phyloP scores from a whole-genome alignment of 768 basidiomycete species.

The Trametes elegans region DNA sequence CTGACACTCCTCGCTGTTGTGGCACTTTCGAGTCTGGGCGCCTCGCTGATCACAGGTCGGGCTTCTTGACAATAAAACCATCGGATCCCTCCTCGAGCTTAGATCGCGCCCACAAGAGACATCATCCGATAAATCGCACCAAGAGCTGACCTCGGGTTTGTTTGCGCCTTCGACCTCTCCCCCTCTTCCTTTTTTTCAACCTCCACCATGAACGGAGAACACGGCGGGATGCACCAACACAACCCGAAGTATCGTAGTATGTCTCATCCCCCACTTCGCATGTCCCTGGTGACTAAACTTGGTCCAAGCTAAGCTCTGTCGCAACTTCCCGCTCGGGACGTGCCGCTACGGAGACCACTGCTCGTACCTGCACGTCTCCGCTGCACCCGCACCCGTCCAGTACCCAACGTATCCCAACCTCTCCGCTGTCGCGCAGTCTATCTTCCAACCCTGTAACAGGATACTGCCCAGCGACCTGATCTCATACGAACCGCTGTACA shows the following conservation, averaged over 20 bases:
- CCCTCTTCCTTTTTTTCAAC: neutral
- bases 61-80: conserved; percentile 1
- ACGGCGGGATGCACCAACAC: neutral
- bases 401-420: neutral
- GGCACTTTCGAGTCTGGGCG: too few relatives aligned
- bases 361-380: conserved; percentile 14
- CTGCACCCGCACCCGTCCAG: neutral
- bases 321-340: conserved; percentile 16
- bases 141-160: neutral
- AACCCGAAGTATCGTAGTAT: conserved; percentile 14
- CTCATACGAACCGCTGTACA: neutral
- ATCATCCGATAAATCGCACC: neutral
- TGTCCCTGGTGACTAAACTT: neutral
- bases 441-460: conserved; percentile 5
- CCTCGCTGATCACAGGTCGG: conserved; percentile 2
- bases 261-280: neutral
- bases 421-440: neutral
- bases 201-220: conserved; percentile 2
- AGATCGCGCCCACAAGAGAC: neutral
- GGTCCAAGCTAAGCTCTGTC: conserved; percentile 12
- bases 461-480: too few relatives aligned
- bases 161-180: too few relatives aligned
- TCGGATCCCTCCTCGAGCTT: neutral
- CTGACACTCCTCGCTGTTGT: neutral
- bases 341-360: conserved; percentile 21